These are phyloP conservation scores for Sicyos edulis DNA, from an alignment of 306 rosid genomes.

Conservation along the genomic window DNA sequence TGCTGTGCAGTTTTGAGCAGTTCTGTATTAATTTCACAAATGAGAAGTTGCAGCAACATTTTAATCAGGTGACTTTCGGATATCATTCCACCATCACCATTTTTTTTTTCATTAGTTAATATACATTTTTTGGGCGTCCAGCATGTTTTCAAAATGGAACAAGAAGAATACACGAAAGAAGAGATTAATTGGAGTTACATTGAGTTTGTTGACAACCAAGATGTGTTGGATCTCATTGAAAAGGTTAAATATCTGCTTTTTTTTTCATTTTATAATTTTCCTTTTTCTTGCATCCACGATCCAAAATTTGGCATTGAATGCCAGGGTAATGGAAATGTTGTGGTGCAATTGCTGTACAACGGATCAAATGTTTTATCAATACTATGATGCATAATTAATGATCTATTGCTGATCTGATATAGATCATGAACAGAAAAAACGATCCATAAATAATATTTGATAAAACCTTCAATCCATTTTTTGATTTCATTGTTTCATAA, in stretches of 20 bases:
- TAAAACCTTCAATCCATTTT: not conserved
- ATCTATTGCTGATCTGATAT: not conserved
- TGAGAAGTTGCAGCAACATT: conserved; percentile 98
- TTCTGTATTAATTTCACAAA: conserved; percentile 97
- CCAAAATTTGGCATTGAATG: not conserved
- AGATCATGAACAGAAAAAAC: not conserved
- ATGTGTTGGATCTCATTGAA: conserved; percentile 96
- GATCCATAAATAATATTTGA: conserved; percentile 1
- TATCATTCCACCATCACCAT: too few species aligned
- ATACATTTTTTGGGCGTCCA: conserved; percentile 34
- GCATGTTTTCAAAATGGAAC: conserved; percentile 99
- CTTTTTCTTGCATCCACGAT: conserved; percentile 16
- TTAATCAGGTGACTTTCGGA: conserved; percentile 63
- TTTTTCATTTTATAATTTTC: too few species aligned
- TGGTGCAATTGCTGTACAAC: not conserved
- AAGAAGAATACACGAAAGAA: conserved; percentile 98
- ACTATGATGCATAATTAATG: too few species aligned
- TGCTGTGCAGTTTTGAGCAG: conserved; percentile 93
- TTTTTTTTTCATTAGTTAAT: conserved; percentile 17
- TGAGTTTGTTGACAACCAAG: conserved; percentile 96
- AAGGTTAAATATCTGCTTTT: conserved; percentile 45
- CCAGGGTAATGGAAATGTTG: not conserved
- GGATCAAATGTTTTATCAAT: too few species aligned
- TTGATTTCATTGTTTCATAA: too few species aligned
- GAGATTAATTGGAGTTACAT: conserved; percentile 95